Evolutionary conservation across 2,329 filamentous ascomycete species (phyloP), one percentile per base, ranked within the genome.

Genomic region (Ampelomyces quisqualis): DNA sequence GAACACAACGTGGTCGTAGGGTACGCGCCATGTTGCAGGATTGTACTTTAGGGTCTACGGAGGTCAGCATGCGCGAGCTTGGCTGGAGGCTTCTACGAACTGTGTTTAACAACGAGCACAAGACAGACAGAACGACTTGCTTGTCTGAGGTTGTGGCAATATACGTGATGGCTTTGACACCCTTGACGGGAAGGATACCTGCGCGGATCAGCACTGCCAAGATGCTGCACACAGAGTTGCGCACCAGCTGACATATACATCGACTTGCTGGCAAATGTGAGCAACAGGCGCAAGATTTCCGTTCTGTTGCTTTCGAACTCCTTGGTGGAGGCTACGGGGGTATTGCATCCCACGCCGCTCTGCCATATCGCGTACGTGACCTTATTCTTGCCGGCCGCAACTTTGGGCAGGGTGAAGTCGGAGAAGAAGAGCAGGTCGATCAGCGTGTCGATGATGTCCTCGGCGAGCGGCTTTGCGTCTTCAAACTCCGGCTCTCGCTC

Each of bases 341-440:
- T 88, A 67, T 95, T 95, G 74, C 91, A 97, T 10, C 93, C 93
- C 20, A 98, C 91, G 33, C 93, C 93, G 62, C 88, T 97, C 72
- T 96, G 90, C 93, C 93, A 98, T 64, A 98, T 97, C 38, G 89
- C 86, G 70, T 93, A 95, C 6, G 85, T 86, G 40, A 96, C 86
- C 66, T 93, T 94, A 49, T 80, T 79, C 61, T 86, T 89, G 38
- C 81, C 81, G 41, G 82, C 77, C 10, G 82, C 77, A 28, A 86
- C 79, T 43, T 77, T 80, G 7, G 91, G 88, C 11, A 96, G 78
- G 0, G 91, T 95, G 59, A 98, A 86, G 40, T 90, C 88, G 7
- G 86, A 84, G 66, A 88, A 95, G 78, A 98, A 98, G 28, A 97
- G 77, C 38, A 97, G 73, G 62, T 96, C 90, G 44, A 93, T 73